Percentiles rank a stretch among this genome's conserved stretches.
phyloP scores from a whole-genome alignment of 2,329 filamentous ascomycete genomes.

The Pseudogymnoascus sp. region DNA sequence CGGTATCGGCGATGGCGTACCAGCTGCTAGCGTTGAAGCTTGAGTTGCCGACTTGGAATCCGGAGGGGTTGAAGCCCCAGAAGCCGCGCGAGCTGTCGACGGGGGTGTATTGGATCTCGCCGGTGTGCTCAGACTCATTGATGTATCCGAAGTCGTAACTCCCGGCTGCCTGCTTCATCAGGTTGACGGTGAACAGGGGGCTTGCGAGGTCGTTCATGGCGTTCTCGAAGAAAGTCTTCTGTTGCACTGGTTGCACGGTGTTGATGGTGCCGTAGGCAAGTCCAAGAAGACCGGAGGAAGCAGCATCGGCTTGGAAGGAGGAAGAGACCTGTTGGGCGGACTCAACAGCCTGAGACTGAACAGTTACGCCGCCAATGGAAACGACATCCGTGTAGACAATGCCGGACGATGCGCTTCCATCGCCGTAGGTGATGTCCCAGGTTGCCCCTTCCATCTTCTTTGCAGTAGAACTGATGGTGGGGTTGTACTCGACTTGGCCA shows the following conservation, averaged over 20 bases:
- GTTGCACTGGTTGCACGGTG: conserved; percentile 11
- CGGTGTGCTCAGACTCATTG: conserved; percentile 41
- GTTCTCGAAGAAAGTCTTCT: conserved; percentile 18
- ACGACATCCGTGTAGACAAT: conserved; percentile 18
- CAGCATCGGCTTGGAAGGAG: conserved; percentile 21
- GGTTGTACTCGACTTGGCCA: conserved; percentile 18
- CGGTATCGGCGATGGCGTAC: conserved; percentile 29
- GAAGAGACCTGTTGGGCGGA: conserved; percentile 16
- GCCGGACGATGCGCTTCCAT: conserved; percentile 25
- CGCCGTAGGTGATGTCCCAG: conserved; percentile 23
- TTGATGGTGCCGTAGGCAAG: conserved; percentile 33
- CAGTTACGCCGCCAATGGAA: conserved; percentile 16
- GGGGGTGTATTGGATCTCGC: conserved; percentile 41
- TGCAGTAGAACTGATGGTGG: conserved; percentile 13
- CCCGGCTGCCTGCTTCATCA: conserved; percentile 37
- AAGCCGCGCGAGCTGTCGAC: conserved; percentile 39
- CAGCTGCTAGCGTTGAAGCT: conserved; percentile 35
- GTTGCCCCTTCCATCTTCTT: conserved; percentile 13
- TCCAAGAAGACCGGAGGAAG: conserved; percentile 50
- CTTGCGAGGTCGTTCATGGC: conserved; percentile 10
- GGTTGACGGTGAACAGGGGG: conserved; percentile 44
- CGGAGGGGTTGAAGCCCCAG: conserved; percentile 45
- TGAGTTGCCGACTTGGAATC: conserved; percentile 34
- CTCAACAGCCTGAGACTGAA: conserved; percentile 17
- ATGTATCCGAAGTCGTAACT: conserved; percentile 47